Percentiles rank a stretch among this genome's conserved stretches.
These are phyloP conservation scores for Claviceps sp. DNA, from an alignment of 2,329 filamentous ascomycete genomes.

Conservation along the genomic window DNA sequence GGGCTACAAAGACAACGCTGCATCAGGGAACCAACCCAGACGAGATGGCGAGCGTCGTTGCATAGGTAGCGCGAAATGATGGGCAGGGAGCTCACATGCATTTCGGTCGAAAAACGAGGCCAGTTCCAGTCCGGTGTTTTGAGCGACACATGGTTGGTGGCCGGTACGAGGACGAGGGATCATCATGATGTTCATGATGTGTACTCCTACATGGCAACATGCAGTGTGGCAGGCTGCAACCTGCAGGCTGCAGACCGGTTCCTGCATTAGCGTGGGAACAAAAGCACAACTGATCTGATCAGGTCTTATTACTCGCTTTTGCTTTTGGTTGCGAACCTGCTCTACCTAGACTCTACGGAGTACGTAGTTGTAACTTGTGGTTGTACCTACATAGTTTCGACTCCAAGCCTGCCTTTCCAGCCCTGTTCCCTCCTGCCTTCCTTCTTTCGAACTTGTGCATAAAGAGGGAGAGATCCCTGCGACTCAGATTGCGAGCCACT, in stretches of 20 bases:
- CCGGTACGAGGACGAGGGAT: too few relatives aligned
- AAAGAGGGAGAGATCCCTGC: too few relatives aligned
- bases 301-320: too few relatives aligned
- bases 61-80: neutral
- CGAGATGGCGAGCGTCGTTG: neutral
- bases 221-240: too few relatives aligned
- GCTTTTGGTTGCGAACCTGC: too few relatives aligned
- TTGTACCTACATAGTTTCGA: neutral
- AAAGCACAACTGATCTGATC: neutral
- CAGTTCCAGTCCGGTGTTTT: neutral
- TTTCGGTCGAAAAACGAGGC: neutral
- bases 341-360: too few relatives aligned
- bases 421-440: neutral
- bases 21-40: neutral
- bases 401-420: neutral
- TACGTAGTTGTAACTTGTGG: too few relatives aligned
- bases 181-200: neutral
- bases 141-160: neutral
- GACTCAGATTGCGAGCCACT: too few relatives aligned
- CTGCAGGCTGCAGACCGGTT: neutral
- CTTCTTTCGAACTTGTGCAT: too few relatives aligned
- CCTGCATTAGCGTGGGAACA: neutral
- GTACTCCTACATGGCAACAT: neutral
- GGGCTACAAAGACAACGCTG: neutral
- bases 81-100: neutral